phyloP scores from a whole-genome alignment of 2,329 filamentous ascomycete genomes.

The Daldinia sp. region DNA sequence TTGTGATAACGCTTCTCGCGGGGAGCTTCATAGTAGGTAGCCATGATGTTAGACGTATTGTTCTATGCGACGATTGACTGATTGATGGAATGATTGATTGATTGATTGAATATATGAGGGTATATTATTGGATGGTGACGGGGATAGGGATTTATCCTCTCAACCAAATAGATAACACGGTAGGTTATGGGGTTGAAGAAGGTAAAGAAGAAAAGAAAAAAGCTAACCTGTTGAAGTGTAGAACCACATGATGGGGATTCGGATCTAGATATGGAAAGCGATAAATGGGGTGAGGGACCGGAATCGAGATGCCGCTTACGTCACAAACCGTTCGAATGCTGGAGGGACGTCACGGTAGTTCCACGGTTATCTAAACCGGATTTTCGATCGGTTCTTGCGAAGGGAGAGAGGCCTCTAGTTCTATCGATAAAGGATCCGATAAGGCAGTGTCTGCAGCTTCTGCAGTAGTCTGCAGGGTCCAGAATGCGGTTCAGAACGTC shows the following conservation, averaged over 20 bases:
- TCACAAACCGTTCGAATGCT: conserved; percentile 25
- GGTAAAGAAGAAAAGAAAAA: conserved; percentile 7
- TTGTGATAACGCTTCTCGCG: conserved; percentile 52
- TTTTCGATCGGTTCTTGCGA: conserved; percentile 29
- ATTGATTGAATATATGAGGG: conserved; percentile 2
- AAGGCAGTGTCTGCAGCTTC: conserved; percentile 1
- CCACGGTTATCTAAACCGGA: conserved; percentile 41
- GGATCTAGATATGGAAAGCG: conserved; percentile 43
- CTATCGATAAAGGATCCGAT: conserved; percentile 33
- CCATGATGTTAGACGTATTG: conserved; percentile 49
- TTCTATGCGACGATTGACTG: conserved; percentile 1
- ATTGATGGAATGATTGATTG: not conserved
- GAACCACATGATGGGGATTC: conserved; percentile 46
- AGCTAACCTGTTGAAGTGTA: conserved; percentile 50
- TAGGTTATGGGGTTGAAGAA: not conserved
- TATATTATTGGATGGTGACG: conserved; percentile 15
- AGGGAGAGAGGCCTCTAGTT: conserved; percentile 10
- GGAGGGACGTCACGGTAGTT: conserved; percentile 7
- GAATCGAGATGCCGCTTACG: conserved; percentile 41
- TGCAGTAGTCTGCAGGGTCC: conserved; percentile 22
- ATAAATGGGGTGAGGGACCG: conserved; percentile 15
- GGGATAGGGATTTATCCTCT: conserved; percentile 9
- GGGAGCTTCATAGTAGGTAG: conserved; percentile 49
- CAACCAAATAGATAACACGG: not conserved
- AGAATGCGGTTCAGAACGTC: conserved; percentile 12